Percentiles rank a stretch among this genome's conserved stretches.
These are phyloP conservation scores for Microthlaspi erraticum DNA, from an alignment of 345 rosid genomes.

Conservation along the genomic window DNA sequence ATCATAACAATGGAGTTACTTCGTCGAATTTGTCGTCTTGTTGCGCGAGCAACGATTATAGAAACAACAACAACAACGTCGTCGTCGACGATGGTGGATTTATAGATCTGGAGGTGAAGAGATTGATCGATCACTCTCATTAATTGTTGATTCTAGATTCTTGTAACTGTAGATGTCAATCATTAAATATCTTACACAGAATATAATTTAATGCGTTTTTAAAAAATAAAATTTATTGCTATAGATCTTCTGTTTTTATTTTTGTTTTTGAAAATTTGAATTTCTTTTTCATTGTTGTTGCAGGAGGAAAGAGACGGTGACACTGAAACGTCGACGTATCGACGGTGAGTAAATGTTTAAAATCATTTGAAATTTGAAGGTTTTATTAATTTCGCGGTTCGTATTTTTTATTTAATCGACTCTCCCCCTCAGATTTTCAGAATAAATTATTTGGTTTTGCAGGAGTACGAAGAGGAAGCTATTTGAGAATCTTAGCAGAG, in stretches of 20 bases:
- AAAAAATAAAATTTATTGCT: not conserved
- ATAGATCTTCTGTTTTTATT: conserved; percentile 8
- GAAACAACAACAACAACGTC: not conserved
- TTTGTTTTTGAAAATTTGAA: conserved; percentile 28
- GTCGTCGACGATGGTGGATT: conserved; percentile 6
- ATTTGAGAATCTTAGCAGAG: conserved; percentile 43
- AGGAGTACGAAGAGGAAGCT: conserved; percentile 46
- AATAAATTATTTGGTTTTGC: not conserved
- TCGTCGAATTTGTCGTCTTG: conserved; percentile 52
- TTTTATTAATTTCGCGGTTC: conserved; percentile 26
- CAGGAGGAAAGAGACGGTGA: conserved; percentile 57
- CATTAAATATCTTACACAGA: not conserved
- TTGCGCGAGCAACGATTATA: conserved; percentile 46
- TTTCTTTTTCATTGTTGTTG: conserved; percentile 7
- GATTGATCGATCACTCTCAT: not conserved
- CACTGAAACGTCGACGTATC: conserved; percentile 59
- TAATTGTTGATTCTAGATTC: conserved; percentile 31
- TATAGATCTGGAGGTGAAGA: conserved; percentile 61
- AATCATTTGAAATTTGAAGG: conserved; percentile 36
- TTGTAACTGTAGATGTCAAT: conserved; percentile 22
- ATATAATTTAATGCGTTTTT: not conserved
- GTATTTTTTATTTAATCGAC: not conserved
- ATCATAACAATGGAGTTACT: conserved; percentile 21
- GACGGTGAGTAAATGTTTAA: conserved; percentile 27
- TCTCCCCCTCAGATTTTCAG: conserved; percentile 11